These are phyloP conservation scores for Triglochin maritima DNA, from an alignment of 106 monocot species.

Conservation along the genomic window DNA sequence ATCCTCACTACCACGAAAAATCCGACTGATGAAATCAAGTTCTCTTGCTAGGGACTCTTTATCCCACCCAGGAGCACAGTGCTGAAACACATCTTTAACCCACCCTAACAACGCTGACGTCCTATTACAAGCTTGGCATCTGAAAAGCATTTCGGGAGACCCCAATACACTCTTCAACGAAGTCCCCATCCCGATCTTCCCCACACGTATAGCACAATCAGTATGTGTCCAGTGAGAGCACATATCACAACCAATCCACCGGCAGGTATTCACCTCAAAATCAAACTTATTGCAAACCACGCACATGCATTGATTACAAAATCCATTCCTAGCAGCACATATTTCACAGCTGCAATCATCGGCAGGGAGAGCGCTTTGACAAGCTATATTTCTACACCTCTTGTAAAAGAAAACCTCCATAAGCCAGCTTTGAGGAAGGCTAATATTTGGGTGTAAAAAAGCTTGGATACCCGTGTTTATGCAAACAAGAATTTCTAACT, in stretches of 20 bases:
- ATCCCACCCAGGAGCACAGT: constrained; percentile 85
- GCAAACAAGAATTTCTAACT: constrained; percentile 82
- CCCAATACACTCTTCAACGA: constrained; percentile 32
- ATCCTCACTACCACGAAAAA: constrained; percentile 84
- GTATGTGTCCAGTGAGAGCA: constrained; percentile 99
- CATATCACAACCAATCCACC: constrained; percentile 97
- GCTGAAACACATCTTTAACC: constrained; percentile 97
- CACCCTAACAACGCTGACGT: constrained; percentile 83
- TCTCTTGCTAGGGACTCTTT: constrained; percentile 59
- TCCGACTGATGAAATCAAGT: constrained; percentile 75
- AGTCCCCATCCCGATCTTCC: constrained; percentile 68
- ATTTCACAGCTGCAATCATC: constrained; percentile 84
- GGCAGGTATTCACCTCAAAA: constrained; percentile 97
- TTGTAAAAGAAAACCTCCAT: constrained; percentile 87
- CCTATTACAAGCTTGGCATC: constrained; percentile 90
- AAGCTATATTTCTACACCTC: constrained; percentile 94
- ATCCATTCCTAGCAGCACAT: constrained; percentile 66
- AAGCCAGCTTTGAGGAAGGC: constrained; percentile 52
- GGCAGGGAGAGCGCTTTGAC: constrained; percentile 72
- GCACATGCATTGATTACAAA: constrained; percentile 98
- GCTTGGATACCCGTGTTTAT: constrained; percentile 96
- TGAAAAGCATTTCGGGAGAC: constrained; percentile 79
- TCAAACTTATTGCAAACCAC: constrained; percentile 95
- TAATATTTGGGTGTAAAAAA: constrained; percentile 81
- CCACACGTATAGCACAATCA: constrained; percentile 81